Conservation (phyloP, 2,329 filamentous ascomycete species). For the Xylaria sp. region DNA sequence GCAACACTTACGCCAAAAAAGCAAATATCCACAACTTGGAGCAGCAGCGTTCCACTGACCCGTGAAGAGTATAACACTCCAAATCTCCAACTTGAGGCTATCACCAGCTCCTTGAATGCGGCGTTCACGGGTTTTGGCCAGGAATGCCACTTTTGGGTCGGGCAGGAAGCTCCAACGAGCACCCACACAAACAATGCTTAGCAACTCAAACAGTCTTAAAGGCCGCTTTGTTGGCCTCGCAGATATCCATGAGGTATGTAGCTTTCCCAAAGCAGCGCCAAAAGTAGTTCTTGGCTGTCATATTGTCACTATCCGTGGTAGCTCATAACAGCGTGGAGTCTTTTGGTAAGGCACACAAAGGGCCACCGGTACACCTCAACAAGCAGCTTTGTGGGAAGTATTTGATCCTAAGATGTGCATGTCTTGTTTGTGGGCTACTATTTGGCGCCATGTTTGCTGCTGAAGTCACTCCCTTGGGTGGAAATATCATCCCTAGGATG, state of each 20-base stretch:
- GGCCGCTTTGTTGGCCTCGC: background rate
- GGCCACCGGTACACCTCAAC: constrained; percentile 8
- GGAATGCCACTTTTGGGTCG: constrained; percentile 14
- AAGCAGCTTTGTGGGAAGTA: background rate
- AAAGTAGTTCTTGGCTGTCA: background rate
- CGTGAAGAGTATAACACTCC: constrained; percentile 2
- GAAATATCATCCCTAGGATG: constrained; percentile 1
- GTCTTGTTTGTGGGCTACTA: constrained; percentile 22
- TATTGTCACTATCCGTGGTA: background rate
- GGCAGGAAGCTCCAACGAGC: constrained; percentile 4
- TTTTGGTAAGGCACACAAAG: constrained; percentile 4
- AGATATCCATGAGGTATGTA: constrained; percentile 1
- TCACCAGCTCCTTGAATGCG: constrained; percentile 28
- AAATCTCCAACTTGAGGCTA: constrained; percentile 37
- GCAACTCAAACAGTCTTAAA: constrained; percentile 5
- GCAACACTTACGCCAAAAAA: constrained; percentile 12
- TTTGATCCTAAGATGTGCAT: constrained; percentile 9
- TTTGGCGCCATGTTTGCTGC: constrained; percentile 25
- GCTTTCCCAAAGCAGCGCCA: background rate
- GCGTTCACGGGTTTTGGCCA: constrained; percentile 16
- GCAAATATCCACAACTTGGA: constrained; percentile 34
- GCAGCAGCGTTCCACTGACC: constrained; percentile 15
- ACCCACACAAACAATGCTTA: background rate
- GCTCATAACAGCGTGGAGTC: constrained; percentile 11
- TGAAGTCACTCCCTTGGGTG: constrained; percentile 16